Evolutionary conservation across 192 early-diverging fungal species (phyloP), one percentile per base, ranked within the genome.

Genomic region (Dissophora ornata): DNA sequence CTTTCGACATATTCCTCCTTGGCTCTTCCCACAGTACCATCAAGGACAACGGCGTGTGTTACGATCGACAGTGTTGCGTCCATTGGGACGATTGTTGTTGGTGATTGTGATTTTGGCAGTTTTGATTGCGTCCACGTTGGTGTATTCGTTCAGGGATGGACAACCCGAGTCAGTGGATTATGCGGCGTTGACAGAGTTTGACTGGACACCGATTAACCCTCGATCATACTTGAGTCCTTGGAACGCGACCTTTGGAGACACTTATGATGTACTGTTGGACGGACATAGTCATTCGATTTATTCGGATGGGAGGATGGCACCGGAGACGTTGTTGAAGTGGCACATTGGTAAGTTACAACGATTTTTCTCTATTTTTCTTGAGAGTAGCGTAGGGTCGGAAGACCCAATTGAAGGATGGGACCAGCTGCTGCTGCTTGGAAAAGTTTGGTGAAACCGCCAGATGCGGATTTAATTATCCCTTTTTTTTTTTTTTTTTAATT

Each of bases 201-300:
- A 82, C 50, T 87, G 85, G 85, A 74, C 63, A 19, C 64, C 51
- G 7, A 65, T 85, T 15, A 71, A 85, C 64, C 86, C 86, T 10
- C 18, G 54, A n/a, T 62, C 61, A 19, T 87, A 87, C 61, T 55
- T 87, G 26, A 71, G 46, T 22, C 83, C 84, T 2, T 80, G 65
- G 50, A 67, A 59, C 33, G 55, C 59, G 4, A 78, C 80, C n/a
- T 67, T 69, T 60, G 64, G 54, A 11, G 57, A 62, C 38, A 13
- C 48, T 1, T 88, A 85, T 51, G 88, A 90, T 61, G 63, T 89
- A 3, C 60, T 92, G 32, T 44, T 90, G 48, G 88, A 92, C 36
- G 86, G 85, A 10, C 91, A 92, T 71, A 70, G 85, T 1, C 91
- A 92, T 69, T 81, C 91, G 16, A 88, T 71, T 0, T 69, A 82